phyloP scores from a whole-genome alignment of 164 flowering plant genomes.

The Stephania cephalantha region DNA sequence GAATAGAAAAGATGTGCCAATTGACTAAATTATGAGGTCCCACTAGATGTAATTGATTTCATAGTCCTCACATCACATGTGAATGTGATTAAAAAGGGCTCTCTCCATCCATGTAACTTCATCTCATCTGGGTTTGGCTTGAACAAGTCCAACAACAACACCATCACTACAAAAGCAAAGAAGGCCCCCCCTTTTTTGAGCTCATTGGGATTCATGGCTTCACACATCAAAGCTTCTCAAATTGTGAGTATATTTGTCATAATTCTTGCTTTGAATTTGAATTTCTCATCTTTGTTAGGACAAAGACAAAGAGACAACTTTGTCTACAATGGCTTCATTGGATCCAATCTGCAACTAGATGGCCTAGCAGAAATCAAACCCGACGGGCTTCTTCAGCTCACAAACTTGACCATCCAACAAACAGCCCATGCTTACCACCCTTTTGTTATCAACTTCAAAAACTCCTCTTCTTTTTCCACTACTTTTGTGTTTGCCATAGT shows the following conservation, averaged over 20 bases:
- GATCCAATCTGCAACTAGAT: background rate
- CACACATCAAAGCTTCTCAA: background rate
- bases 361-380: background rate
- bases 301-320: background rate
- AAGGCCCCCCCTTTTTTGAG: background rate
- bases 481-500: conserved; percentile 18
- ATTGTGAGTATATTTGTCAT: background rate
- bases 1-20: too few relatives aligned
- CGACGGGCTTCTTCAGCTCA: background rate
- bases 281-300: background rate
- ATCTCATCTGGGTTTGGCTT: background rate
- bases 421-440: conserved; percentile 23
- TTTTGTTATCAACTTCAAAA: conserved; percentile 14
- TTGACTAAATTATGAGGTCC: too few relatives aligned
- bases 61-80: background rate
- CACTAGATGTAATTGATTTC: too few relatives aligned
- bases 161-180: background rate
- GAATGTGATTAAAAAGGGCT: background rate
- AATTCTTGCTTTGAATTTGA: background rate
- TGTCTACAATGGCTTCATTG: background rate
- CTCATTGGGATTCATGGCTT: background rate
- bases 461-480: conserved; percentile 19
- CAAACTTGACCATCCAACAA: background rate
- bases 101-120: too few relatives aligned
- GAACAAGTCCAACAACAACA: background rate